These are phyloP conservation scores for Bipolaris victoriae DNA, from an alignment of 2,329 filamentous ascomycete species.

Conservation along the genomic window DNA sequence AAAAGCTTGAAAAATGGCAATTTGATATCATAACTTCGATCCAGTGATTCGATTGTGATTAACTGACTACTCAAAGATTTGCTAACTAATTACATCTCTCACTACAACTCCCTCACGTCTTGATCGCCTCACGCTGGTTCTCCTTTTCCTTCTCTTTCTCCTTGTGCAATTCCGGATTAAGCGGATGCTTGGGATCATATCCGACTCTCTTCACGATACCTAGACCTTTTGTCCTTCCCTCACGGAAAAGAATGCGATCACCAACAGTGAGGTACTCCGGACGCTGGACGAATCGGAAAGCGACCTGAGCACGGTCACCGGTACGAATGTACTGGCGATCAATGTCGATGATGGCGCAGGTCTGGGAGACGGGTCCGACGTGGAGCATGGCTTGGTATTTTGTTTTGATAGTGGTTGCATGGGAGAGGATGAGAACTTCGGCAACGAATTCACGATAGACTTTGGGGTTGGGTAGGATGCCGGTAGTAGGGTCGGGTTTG, in stretches of 20 bases:
- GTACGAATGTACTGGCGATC: constrained; percentile 95
- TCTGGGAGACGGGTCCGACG: constrained; percentile 92
- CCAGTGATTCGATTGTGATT: no score
- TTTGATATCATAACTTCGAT: no score
- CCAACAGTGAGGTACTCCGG: constrained; percentile 91
- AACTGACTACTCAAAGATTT: no score
- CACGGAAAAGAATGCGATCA: constrained; percentile 88
- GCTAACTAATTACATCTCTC: not conserved
- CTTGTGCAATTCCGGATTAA: constrained; percentile 44
- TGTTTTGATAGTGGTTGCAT: constrained; percentile 95
- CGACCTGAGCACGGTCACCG: constrained; percentile 90
- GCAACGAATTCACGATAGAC: constrained; percentile 61
- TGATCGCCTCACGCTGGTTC: constrained; percentile 1
- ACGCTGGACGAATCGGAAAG: constrained; percentile 91
- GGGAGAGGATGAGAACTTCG: constrained; percentile 90
- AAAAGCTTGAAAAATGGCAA: no score
- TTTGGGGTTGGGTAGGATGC: constrained; percentile 53
- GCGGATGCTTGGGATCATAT: constrained; percentile 70
- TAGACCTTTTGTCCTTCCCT: constrained; percentile 92
- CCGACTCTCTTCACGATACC: constrained; percentile 92
- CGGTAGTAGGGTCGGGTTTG: constrained; percentile 58
- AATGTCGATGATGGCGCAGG: constrained; percentile 95
- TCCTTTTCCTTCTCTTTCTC: constrained; percentile 27
- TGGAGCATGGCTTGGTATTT: constrained; percentile 99
- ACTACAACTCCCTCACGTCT: not conserved